These are phyloP conservation scores for Euphrasia arctica DNA, from an alignment of 305 asterid species.

Conservation along the genomic window DNA sequence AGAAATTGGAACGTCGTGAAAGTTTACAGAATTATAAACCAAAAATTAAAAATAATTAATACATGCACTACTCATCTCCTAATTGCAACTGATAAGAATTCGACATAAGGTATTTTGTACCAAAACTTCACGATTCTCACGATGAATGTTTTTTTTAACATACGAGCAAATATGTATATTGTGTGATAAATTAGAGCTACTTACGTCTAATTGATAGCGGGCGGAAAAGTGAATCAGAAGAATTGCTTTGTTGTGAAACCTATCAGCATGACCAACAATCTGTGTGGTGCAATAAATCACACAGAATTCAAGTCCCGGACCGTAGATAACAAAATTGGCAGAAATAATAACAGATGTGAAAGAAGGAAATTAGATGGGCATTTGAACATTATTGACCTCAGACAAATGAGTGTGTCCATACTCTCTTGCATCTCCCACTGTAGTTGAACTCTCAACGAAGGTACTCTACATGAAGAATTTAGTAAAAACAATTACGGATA, in stretches of 20 bases:
- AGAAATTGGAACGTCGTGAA: too few relatives aligned
- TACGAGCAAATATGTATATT: neutral
- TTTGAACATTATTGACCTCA: neutral
- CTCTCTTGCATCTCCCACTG: conserved; percentile 59
- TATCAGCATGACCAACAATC: too few relatives aligned
- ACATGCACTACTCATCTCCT: neutral
- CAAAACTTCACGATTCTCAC: too few relatives aligned
- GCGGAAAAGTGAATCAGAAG: too few relatives aligned
- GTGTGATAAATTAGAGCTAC: conserved; percentile 26
- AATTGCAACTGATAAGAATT: neutral
- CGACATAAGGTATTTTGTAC: neutral
- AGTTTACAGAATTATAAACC: too few relatives aligned
- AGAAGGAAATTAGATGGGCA: conserved; percentile 10
- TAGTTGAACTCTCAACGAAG: conserved; percentile 56
- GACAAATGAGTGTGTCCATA: too few relatives aligned
- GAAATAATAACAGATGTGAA: conserved; percentile 5
- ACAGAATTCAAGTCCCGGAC: conserved; percentile 13
- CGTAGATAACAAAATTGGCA: conserved; percentile 8
- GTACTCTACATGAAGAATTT: conserved; percentile 57
- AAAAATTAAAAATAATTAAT: too few relatives aligned
- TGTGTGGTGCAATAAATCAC: conserved; percentile 48
- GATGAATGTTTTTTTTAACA: neutral
- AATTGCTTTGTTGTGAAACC: too few relatives aligned
- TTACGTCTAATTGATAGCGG: conserved; percentile 83
- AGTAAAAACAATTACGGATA: neutral